Conservation (phyloP, 2,329 filamentous ascomycete species). For the Epichloe sibirici region DNA sequence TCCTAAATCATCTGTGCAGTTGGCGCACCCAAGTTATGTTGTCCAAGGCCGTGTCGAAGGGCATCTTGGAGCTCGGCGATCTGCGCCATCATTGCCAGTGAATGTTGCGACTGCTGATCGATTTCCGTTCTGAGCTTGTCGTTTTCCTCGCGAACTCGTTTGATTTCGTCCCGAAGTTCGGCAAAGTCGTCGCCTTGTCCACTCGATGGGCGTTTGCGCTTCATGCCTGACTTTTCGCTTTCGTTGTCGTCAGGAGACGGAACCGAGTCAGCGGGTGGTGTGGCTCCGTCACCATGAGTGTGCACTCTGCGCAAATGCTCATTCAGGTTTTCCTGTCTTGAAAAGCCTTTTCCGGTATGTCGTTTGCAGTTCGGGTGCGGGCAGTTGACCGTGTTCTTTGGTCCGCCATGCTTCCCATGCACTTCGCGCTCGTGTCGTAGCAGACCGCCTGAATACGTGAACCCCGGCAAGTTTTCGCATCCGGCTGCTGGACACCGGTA, state of each 20-base stretch:
- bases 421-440: constrained; percentile 87
- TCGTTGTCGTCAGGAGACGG: constrained; percentile 35
- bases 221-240: constrained; percentile 31
- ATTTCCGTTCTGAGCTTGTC: constrained; percentile 42
- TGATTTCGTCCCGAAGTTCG: constrained; percentile 52
- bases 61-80: constrained; percentile 34
- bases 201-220: constrained; percentile 33
- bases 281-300: constrained; percentile 33
- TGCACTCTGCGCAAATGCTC: constrained; percentile 91
- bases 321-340: constrained; percentile 83
- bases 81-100: constrained; percentile 35
- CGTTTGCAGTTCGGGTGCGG: constrained; percentile 82
- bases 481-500: constrained; percentile 75
- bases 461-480: constrained; percentile 84
- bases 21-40: constrained; percentile 22
- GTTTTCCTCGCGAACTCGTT: constrained; percentile 54
- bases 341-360: constrained; percentile 79
- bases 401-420: constrained; percentile 78
- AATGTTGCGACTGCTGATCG: constrained; percentile 35
- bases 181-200: constrained; percentile 33
- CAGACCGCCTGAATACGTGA: constrained; percentile 88
- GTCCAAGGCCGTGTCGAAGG: constrained; percentile 23
- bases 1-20: constrained; percentile 30
- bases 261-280: constrained; percentile 22
- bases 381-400: constrained; percentile 78